Base-by-base conservation (phyloP, 2,329 filamentous ascomycete genomes). In the Ophiostoma sp. region DNA sequence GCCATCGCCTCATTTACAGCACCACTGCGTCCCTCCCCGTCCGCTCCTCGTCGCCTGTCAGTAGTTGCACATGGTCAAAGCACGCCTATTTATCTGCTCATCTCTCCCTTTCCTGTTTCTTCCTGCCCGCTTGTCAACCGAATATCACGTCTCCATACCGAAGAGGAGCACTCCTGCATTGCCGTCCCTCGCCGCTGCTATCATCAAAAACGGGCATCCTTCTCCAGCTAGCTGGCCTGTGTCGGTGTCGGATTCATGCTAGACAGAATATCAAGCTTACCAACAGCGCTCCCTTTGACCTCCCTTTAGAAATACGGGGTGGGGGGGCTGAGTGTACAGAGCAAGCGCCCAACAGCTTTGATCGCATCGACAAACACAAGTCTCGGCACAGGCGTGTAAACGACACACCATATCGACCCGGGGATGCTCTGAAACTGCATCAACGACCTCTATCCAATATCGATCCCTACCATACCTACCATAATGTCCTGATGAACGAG, bases 31-130 rank as follows among this genome's bases (percentile, higher is more conserved):
- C 3, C 27, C 27, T 60, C 27, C 55, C 7, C 27, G 55, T 60
- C 9, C 55, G 5, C 55, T 2, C 16, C 27, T 60, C 38, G 55
- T 60, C 55, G 38, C 14, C 27, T 27, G 12, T 11, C 55, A 36
- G 27, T 60, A 40, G 27, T 60, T 6, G 27, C 27, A 60, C 11
- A 60, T 27, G 2, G 27, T 12, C 55, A 60, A 60, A 36, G 6
- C 27, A 60, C 55, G 55, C 49, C 36, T 40, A 60, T 60, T 40
- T 60, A 60, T 60, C 55, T 40, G 55, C 55, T 60, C 55, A 14
- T 60, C 55, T 38, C 27, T 55, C 49, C 7, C 12, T 27, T 55
- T 55, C n/a, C 12, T 16, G 45, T 38, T 60, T 38, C 11, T 36
- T 60, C 4, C 27, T 12, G 11, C n/a, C 55, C 8, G 5, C 7